Evolutionary conservation across 2,329 filamentous ascomycete species (phyloP), one percentile per base, ranked within the genome.

Genomic region (Colletotrichum chrysophilum): DNA sequence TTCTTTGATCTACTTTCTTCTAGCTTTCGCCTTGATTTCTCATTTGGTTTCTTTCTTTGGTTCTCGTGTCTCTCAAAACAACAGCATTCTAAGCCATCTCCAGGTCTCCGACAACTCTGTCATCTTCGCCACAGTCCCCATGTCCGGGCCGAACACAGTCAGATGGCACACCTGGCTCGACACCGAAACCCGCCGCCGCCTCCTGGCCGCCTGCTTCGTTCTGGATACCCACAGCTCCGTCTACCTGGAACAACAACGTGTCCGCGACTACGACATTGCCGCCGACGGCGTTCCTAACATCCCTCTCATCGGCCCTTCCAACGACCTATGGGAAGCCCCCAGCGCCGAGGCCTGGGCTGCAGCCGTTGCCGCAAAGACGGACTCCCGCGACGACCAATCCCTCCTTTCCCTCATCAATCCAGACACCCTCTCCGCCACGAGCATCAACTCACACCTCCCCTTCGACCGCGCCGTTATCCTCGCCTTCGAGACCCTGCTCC

Each of bases 151-250:
- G 64, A 81, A 78, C 32, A 79, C 84, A 36, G 82, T 82, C 74
- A 84, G 84, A 62, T 92, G 91, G 91, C 84, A 82, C 52, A 79
- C 82, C 75, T 92, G 91, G 91, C 80, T 91, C 55, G 82, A 88
- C 61, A 81, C 83, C 66, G 91, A 93, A 81, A 85, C 88, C 9
- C 85, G 84, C 70, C 88, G 89, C 71, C 88, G 91, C 56, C 85
- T 92, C 32, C 83, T 91, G n/a, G 85, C 88, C 38, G 88, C 87
- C 16, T 92, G 89, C 82, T 91, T 92, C 81, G 82, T 91, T 69
- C 83, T 91, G 71, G 91, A 92, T 79, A 85, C 88, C 8, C 90
- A 92, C 76, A 87, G 89, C 79, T 87, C 89, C 76, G 84, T 88
- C 76, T 92, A 90, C 78, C 86, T 89, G 68, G 88, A 92, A 80